phyloP scores from a whole-genome alignment of 305 asterid species.

The Fraxinus angustifolia region DNA sequence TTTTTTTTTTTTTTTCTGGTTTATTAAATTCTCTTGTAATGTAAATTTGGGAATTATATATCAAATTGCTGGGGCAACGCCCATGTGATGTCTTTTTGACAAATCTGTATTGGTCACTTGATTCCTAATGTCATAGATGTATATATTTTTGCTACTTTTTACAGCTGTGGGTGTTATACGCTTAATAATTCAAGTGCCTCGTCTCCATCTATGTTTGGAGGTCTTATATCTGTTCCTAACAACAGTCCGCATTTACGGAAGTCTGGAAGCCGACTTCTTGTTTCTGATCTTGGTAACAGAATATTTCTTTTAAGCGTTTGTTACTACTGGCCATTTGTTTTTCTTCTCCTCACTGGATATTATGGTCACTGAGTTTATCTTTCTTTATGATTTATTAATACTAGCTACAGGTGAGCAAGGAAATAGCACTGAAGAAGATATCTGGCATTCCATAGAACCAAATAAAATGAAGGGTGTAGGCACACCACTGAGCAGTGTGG shows the following conservation, averaged over 20 bases:
- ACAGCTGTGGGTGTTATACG: constrained; percentile 29
- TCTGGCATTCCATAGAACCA: constrained; percentile 40
- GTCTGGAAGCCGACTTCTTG: constrained; percentile 89
- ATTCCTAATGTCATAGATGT: constrained; percentile 5
- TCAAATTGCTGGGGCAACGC: not conserved
- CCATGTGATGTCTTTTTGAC: not conserved
- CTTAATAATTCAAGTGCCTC: constrained; percentile 27
- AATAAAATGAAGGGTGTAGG: constrained; percentile 73
- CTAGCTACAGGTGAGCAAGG: constrained; percentile 45
- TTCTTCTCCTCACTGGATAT: not conserved
- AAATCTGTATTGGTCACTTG: constrained; percentile 9
- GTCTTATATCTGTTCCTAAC: constrained; percentile 55
- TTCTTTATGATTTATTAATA: constrained; percentile 11
- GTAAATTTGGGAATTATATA: not conserved
- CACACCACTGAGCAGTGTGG: constrained; percentile 56
- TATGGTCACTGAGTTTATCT: not conserved
- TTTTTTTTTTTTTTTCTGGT: not conserved
- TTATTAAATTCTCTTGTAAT: not conserved
- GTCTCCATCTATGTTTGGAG: constrained; percentile 95
- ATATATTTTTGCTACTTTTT: not conserved
- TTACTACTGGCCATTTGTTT: constrained; percentile 1
- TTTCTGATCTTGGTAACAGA: constrained; percentile 68
- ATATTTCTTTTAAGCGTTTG: constrained; percentile 11
- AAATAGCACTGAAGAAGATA: constrained; percentile 55
- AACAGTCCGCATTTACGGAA: constrained; percentile 85